A percentile compares a stretch with the other conserved stretches of the same genome.
phyloP scores from a whole-genome alignment of 441 rosid species.

The Bruguiera hainesii region DNA sequence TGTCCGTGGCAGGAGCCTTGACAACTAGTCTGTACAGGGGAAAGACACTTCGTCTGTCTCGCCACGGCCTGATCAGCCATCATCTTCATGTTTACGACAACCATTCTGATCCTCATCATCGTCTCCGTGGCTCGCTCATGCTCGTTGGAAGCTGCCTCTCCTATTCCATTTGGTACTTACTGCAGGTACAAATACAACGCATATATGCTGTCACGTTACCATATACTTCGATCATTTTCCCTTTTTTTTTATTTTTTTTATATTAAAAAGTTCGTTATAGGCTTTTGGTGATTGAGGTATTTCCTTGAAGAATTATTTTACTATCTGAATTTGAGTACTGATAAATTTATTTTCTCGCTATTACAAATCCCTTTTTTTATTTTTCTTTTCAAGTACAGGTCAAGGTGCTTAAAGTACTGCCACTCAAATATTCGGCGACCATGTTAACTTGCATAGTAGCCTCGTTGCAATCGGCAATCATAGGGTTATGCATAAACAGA shows the following conservation, averaged over 20 bases:
- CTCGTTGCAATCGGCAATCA: constrained; percentile 19
- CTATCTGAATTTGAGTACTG: too few relatives aligned
- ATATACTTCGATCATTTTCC: not conserved
- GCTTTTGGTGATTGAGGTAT: not conserved
- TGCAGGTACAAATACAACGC: constrained; percentile 28
- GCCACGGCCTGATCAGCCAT: not conserved
- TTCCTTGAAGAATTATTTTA: too few relatives aligned
- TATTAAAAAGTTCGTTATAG: too few relatives aligned
- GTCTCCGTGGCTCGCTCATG: constrained; percentile 32
- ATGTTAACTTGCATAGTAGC: constrained; percentile 38
- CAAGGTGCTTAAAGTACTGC: constrained; percentile 32
- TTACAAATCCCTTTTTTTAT: too few relatives aligned
- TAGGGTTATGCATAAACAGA: constrained; percentile 36
- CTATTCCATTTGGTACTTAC: constrained; percentile 34
- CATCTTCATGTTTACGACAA: not conserved
- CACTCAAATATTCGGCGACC: constrained; percentile 36
- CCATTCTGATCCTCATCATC: constrained; percentile 18
- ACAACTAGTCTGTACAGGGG: constrained; percentile 34
- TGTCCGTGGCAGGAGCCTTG: constrained; percentile 37
- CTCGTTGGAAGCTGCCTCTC: constrained; percentile 28
- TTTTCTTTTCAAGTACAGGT: constrained; percentile 19
- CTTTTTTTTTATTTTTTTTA: not conserved
- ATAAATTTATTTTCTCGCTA: too few relatives aligned
- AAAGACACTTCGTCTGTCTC: constrained; percentile 24
- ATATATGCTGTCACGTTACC: not conserved